phyloP scores from a whole-genome alignment of 2,329 filamentous ascomycete species.

The Moelleriella libera region DNA sequence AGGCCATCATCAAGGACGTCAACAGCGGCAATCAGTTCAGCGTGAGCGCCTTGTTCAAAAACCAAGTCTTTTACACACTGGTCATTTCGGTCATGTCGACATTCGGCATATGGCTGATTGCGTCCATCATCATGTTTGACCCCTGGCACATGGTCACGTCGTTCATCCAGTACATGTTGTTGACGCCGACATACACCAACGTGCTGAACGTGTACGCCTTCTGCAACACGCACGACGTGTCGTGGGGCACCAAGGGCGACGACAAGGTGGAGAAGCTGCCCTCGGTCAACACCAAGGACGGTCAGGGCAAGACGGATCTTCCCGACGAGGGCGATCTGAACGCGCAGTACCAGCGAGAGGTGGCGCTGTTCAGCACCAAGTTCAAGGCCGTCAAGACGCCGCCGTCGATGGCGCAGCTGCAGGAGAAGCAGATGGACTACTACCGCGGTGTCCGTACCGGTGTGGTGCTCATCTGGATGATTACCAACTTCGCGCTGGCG shows the following conservation, averaged over 20 bases:
- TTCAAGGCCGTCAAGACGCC: conserved; percentile 55
- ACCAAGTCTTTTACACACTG: conserved; percentile 81
- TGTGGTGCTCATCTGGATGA: conserved; percentile 91
- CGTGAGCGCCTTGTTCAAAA: conserved; percentile 63
- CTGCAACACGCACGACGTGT: conserved; percentile 95
- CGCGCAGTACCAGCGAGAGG: conserved; percentile 81
- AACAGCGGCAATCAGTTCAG: conserved; percentile 47
- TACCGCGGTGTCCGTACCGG: conserved; percentile 91
- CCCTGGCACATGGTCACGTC: conserved; percentile 99
- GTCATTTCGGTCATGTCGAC: conserved; percentile 88
- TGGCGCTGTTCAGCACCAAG: conserved; percentile 61
- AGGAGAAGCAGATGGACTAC: conserved; percentile 92
- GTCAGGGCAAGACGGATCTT: conserved; percentile 81
- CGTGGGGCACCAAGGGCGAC: conserved; percentile 96
- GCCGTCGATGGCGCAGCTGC: conserved; percentile 36
- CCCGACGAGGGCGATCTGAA: conserved; percentile 93
- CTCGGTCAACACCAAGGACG: conserved; percentile 78
- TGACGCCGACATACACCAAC: conserved; percentile 95
- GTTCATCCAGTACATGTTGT: conserved; percentile 83
- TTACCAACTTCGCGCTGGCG: conserved; percentile 79
- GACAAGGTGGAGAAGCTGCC: conserved; percentile 88
- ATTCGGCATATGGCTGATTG: conserved; percentile 83
- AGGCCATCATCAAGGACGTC: conserved; percentile 64
- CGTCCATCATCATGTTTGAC: conserved; percentile 88
- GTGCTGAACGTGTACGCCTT: conserved; percentile 98